These are phyloP conservation scores for Coleophoma eucalyptorum DNA, from an alignment of 2,329 filamentous ascomycete genomes.

Conservation along the genomic window DNA sequence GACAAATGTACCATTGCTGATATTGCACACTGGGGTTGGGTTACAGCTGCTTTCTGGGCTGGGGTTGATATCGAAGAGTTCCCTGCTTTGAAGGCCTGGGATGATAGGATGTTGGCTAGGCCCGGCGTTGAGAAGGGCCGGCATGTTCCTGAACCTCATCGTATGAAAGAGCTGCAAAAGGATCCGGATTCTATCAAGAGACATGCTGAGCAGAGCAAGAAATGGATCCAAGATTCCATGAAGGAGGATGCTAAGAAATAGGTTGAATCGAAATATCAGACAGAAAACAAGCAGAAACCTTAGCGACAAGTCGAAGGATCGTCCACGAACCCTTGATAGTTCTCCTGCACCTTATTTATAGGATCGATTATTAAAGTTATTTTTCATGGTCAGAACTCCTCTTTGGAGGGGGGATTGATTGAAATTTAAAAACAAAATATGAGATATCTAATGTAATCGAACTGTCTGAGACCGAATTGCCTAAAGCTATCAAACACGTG, in stretches of 20 bases:
- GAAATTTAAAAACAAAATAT: too few relatives aligned
- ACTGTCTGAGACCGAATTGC: too few relatives aligned
- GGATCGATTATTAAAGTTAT: too few relatives aligned
- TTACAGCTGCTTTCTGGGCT: slow-evolving; percentile 29
- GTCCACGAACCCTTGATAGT: too few relatives aligned
- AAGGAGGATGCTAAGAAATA: background rate
- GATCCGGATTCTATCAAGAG: slow-evolving; percentile 51
- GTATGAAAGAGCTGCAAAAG: slow-evolving; percentile 46
- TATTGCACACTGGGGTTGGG: slow-evolving; percentile 67
- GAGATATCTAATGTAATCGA: too few relatives aligned
- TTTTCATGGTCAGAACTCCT: too few relatives aligned
- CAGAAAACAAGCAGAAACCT: too few relatives aligned
- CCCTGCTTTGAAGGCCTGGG: slow-evolving; percentile 72
- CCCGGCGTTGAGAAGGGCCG: slow-evolving; percentile 72
- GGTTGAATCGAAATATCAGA: too few relatives aligned
- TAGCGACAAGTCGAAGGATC: too few relatives aligned
- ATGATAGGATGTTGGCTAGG: slow-evolving; percentile 64
- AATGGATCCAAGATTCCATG: slow-evolving; percentile 70
- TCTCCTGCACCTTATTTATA: too few relatives aligned
- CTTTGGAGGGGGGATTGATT: too few relatives aligned
- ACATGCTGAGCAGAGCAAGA: slow-evolving; percentile 44
- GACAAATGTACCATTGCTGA: slow-evolving; percentile 73
- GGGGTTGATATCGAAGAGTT: slow-evolving; percentile 72
- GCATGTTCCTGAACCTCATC: slow-evolving; percentile 66
- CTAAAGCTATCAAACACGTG: too few relatives aligned